phyloP scores from a whole-genome alignment of 2,329 filamentous ascomycete species.

The Talaromyces funiculosus region DNA sequence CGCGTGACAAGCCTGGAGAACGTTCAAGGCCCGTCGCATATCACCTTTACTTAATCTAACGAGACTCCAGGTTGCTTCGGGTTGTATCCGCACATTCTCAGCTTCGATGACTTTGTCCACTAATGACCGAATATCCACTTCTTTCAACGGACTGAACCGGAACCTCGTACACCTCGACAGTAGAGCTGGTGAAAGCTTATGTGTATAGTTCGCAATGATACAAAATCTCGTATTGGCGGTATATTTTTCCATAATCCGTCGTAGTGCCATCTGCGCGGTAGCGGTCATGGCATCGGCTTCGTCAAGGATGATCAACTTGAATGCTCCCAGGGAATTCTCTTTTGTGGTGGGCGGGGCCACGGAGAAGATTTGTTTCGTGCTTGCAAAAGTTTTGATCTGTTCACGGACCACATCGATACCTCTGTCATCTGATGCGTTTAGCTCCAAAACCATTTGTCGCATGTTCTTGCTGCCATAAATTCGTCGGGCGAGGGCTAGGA shows the following conservation, averaged over 20 bases:
- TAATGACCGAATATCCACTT: slow-evolving; percentile 73
- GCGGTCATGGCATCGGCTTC: slow-evolving; percentile 99
- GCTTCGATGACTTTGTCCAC: slow-evolving; percentile 87
- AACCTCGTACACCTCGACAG: slow-evolving; percentile 92
- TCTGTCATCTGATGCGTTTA: slow-evolving; percentile 94
- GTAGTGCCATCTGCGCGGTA: slow-evolving; percentile 93
- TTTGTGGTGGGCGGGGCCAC: slow-evolving; percentile 41
- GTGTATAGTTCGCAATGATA: slow-evolving; percentile 97
- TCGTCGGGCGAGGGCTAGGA: slow-evolving; percentile 82
- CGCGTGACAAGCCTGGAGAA: slow-evolving; percentile 92
- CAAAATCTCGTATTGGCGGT: slow-evolving; percentile 97
- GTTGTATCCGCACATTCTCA: slow-evolving; percentile 76
- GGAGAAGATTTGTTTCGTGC: slow-evolving; percentile 97
- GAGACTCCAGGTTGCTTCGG: slow-evolving; percentile 74
- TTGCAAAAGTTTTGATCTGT: slow-evolving; percentile 99
- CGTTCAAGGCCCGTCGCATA: slow-evolving; percentile 91
- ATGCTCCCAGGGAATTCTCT: slow-evolving; percentile 59
- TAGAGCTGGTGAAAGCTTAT: slow-evolving; percentile 90
- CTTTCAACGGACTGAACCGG: slow-evolving; percentile 87
- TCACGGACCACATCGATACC: slow-evolving; percentile 97
- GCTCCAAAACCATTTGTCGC: slow-evolving; percentile 96
- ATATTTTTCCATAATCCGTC: slow-evolving; percentile 98
- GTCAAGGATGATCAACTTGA: slow-evolving; percentile 95
- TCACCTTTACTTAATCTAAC: slow-evolving; percentile 88
- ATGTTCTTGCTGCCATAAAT: slow-evolving; percentile 92